Percentiles rank a stretch among this genome's conserved stretches.
phyloP scores from a whole-genome alignment of 352 stramenopile genomes.

The Phytopythium litorale region DNA sequence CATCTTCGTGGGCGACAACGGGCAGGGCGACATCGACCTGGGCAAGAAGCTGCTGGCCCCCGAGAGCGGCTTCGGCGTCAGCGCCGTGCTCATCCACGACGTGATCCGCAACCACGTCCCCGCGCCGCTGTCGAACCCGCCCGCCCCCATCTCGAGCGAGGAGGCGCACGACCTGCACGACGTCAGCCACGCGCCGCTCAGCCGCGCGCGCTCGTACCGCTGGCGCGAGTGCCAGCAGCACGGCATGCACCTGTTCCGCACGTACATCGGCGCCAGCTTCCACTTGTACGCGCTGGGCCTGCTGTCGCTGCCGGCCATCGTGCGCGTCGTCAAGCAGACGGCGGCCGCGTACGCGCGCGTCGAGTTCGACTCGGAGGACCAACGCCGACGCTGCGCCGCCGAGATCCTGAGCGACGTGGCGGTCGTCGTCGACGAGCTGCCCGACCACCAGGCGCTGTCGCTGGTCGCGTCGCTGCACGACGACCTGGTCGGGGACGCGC shows the following conservation, averaged over 20 bases:
- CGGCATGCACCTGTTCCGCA: constrained; percentile 69
- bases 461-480: constrained; percentile 46
- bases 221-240: constrained; percentile 56
- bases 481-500: constrained; percentile 30
- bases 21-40: constrained; percentile 77
- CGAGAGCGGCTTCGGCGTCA: constrained; percentile 48
- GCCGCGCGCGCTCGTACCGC: constrained; percentile 41
- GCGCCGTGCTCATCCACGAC: constrained; percentile 74
- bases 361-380: constrained; percentile 50
- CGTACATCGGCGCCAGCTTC: constrained; percentile 74
- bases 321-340: constrained; percentile 63
- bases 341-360: constrained; percentile 49
- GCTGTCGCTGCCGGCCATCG: constrained; percentile 43
- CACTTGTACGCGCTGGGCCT: constrained; percentile 49
- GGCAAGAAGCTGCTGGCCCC: constrained; percentile 62
- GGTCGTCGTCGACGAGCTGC: constrained; percentile 48
- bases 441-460: constrained; percentile 45
- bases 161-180: constrained; percentile 4
- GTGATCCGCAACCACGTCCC: constrained; percentile 69
- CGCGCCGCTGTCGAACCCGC: not conserved
- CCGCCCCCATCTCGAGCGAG: not conserved
- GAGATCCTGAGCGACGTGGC: constrained; percentile 65
- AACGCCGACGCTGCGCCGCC: constrained; percentile 46
- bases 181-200: constrained; percentile 13
- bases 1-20: constrained; percentile 81